Percentiles rank a stretch among this genome's conserved stretches.
These are phyloP conservation scores for Yarrowia sp. DNA, from an alignment of 805 yeast genomes.

Conservation along the genomic window DNA sequence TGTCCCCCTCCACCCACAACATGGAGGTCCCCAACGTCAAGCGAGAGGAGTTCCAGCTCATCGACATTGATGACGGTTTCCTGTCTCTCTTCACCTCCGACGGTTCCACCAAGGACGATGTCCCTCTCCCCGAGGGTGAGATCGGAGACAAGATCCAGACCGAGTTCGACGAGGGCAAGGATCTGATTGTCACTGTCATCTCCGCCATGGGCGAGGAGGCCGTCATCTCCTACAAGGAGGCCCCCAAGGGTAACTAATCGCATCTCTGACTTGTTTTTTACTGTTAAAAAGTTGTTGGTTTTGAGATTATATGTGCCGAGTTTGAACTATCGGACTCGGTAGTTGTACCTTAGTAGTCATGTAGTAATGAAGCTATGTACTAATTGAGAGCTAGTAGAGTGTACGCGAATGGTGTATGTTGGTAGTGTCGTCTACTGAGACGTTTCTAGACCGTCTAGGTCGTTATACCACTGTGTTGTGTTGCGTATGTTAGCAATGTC, in stretches of 20 bases:
- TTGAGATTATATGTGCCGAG: conserved; percentile 14
- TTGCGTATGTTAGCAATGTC: neutral
- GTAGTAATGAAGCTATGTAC: conserved; percentile 38
- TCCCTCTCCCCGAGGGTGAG: conserved; percentile 97
- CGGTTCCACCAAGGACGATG: conserved; percentile 99
- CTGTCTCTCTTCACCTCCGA: conserved; percentile 94
- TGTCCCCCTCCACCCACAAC: conserved; percentile 99
- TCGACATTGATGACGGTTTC: conserved; percentile 98
- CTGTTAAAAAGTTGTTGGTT: conserved; percentile 23
- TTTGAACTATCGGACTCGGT: conserved; percentile 2
- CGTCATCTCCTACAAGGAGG: conserved; percentile 97
- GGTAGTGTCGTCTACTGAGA: neutral
- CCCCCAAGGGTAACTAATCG: conserved; percentile 66
- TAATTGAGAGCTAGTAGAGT: conserved; percentile 1
- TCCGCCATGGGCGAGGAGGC: conserved; percentile 99
- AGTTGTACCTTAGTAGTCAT: conserved; percentile 34
- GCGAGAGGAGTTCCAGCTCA: conserved; percentile 94
- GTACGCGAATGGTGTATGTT: neutral
- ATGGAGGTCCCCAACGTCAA: conserved; percentile 98
- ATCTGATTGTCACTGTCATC: conserved; percentile 93
- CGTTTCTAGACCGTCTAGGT: too few species aligned
- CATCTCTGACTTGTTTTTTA: conserved; percentile 25
- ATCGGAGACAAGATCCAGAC: conserved; percentile 90
- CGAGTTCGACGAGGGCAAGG: conserved; percentile 98
- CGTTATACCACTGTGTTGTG: neutral